Evolutionary conservation across 1,139 yeast species (phyloP).

Genomic region (Maudiozyma humilis): DNA sequence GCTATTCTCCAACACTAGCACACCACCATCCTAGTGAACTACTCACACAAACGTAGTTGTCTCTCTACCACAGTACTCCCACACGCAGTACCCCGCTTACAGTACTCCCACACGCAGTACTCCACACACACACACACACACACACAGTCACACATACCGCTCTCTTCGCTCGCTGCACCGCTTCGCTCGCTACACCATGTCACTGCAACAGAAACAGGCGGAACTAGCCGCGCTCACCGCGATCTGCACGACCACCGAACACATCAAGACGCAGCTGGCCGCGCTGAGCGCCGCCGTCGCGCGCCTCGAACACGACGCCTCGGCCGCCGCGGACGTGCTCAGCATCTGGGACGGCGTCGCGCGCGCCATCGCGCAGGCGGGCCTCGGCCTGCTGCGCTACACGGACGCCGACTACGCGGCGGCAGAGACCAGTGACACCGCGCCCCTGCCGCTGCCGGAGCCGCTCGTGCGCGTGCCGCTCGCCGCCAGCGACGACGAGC

Average conservation of each 20-base stretch:
- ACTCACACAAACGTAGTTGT: no score
- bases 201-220: slow-evolving; percentile 14
- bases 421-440: not conserved
- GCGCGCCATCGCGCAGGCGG: slow-evolving; percentile 29
- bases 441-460: slow-evolving; percentile 7
- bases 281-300: slow-evolving; percentile 22
- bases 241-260: slow-evolving; percentile 24
- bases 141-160: no score
- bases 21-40: no score
- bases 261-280: slow-evolving; percentile 24
- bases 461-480: slow-evolving; percentile 8
- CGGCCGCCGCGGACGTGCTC: slow-evolving; percentile 23
- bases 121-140: no score
- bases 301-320: slow-evolving; percentile 25
- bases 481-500: slow-evolving; percentile 2
- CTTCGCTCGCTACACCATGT: not conserved
- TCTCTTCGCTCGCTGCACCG: not conserved
- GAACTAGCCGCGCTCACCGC: slow-evolving; percentile 25
- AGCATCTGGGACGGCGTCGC: slow-evolving; percentile 29
- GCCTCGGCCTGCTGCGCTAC: slow-evolving; percentile 27
- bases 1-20: no score
- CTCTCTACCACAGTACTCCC: no score
- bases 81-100: no score
- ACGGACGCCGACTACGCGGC: slow-evolving; percentile 26
- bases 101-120: no score